A percentile compares a stretch with the other conserved stretches of the same genome.
phyloP scores from a whole-genome alignment of 805 yeast genomes.

The Cyberlindnera misumaiensis region DNA sequence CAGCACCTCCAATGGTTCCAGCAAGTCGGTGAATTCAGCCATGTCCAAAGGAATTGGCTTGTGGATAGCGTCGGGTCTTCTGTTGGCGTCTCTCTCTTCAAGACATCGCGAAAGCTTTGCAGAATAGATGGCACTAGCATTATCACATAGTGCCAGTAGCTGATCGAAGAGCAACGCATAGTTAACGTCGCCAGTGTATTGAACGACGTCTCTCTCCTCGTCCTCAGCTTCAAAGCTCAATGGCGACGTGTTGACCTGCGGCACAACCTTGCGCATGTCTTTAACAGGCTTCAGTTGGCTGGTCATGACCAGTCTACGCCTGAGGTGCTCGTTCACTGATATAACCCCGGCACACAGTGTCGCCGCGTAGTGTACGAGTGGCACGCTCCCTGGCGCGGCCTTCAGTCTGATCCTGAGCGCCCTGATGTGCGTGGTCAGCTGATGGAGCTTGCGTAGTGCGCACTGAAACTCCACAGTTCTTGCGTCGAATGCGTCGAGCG shows the following conservation, averaged over 20 bases:
- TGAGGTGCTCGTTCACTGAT: conserved; percentile 9
- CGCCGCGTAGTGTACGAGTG: conserved; percentile 13
- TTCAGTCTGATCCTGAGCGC: conserved; percentile 14
- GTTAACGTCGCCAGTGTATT: conserved; percentile 4
- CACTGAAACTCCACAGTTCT: conserved; percentile 53
- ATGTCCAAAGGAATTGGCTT: conserved; percentile 24
- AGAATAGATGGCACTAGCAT: conserved; percentile 24
- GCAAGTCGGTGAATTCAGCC: conserved; percentile 24
- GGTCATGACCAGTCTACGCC: conserved; percentile 8
- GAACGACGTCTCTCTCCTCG: conserved; percentile 9
- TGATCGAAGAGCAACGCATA: conserved; percentile 5
- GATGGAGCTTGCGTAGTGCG: conserved; percentile 40
- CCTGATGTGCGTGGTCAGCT: conserved; percentile 29
- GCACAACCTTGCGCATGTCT: conserved; percentile 6
- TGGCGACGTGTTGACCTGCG: conserved; percentile 6
- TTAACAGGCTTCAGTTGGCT: conserved; percentile 2
- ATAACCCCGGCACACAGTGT: conserved; percentile 13
- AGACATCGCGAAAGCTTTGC: conserved; percentile 24
- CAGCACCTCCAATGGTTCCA: conserved; percentile 28
- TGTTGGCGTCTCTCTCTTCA: conserved; percentile 25
- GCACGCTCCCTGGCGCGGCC: conserved; percentile 5
- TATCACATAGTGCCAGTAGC: conserved; percentile 19
- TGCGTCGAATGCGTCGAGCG: conserved; percentile 45
- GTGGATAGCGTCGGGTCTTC: conserved; percentile 26
- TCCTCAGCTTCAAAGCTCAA: conserved; percentile 21